These are phyloP conservation scores for Sphaerulina vaccinii DNA, from an alignment of 2,329 filamentous ascomycete genomes.

Conservation along the genomic window DNA sequence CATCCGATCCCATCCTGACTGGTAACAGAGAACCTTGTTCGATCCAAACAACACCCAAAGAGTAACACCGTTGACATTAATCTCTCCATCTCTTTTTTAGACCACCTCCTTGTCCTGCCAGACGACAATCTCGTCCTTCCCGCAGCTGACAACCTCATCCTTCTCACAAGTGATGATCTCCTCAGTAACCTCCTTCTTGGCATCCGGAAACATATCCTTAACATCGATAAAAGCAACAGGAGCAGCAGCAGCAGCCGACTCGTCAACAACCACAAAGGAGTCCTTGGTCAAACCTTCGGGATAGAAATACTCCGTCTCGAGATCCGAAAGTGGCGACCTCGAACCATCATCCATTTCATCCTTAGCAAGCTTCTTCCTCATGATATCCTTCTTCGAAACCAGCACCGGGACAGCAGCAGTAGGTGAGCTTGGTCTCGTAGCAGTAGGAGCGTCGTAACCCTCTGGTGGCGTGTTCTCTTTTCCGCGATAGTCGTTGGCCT, in stretches of 20 bases:
- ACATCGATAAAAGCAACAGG: too few species aligned
- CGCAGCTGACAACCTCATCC: slow-evolving; percentile 10
- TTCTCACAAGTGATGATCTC: slow-evolving; percentile 11
- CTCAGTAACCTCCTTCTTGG: slow-evolving; percentile 1
- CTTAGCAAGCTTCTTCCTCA: slow-evolving; percentile 32
- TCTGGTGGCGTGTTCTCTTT: slow-evolving; percentile 92
- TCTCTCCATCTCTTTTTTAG: not conserved
- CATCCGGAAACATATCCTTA: too few species aligned
- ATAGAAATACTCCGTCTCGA: slow-evolving; percentile 39
- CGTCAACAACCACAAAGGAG: slow-evolving; percentile 32
- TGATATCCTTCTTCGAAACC: slow-evolving; percentile 30
- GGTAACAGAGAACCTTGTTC: not conserved
- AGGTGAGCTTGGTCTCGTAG: slow-evolving; percentile 15
- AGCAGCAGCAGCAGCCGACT: slow-evolving; percentile 17
- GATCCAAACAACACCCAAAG: not conserved
- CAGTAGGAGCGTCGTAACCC: slow-evolving; percentile 39
- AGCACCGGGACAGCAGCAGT: slow-evolving; percentile 13
- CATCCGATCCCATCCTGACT: not conserved
- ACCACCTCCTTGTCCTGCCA: slow-evolving; percentile 29
- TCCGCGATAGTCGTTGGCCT: slow-evolving; percentile 60
- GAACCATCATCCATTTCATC: slow-evolving; percentile 40
- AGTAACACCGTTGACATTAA: not conserved
- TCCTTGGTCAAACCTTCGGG: slow-evolving; percentile 37
- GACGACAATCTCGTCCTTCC: slow-evolving; percentile 29
- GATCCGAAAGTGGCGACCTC: slow-evolving; percentile 36